Percentiles rank a stretch among this genome's conserved stretches.
These are phyloP conservation scores for Penicillium salamii DNA, from an alignment of 495 filamentous ascomycete species.

Conservation along the genomic window DNA sequence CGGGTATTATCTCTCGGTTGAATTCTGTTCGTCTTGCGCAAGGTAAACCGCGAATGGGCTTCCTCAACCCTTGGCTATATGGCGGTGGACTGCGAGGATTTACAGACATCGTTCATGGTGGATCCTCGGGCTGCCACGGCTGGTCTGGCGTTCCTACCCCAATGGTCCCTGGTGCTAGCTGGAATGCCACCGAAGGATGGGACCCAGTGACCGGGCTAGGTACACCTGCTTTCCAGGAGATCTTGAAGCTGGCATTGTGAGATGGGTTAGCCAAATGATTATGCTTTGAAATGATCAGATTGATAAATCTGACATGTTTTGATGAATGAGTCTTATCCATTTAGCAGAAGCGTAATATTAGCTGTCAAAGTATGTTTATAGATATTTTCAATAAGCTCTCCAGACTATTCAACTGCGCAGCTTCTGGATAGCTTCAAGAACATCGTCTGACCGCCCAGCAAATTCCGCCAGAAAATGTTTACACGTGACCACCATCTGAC, in stretches of 20 bases:
- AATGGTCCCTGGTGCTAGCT: constrained; percentile 52
- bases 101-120: constrained; percentile 56
- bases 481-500: constrained; percentile 22
- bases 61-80: constrained; percentile 67
- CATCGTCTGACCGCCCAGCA: background rate
- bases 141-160: constrained; percentile 17
- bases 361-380: no score
- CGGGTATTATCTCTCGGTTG: constrained; percentile 52
- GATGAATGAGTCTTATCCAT: no score
- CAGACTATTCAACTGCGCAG: background rate
- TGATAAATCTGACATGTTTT: no score
- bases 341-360: no score
- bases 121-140: constrained; percentile 53
- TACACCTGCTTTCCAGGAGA: constrained; percentile 21
- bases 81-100: constrained; percentile 41
- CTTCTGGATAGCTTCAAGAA: background rate
- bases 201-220: constrained; percentile 32
- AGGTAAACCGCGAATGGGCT: constrained; percentile 52
- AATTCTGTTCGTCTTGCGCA: constrained; percentile 54
- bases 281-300: no score
- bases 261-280: background rate
- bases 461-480: background rate
- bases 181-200: constrained; percentile 36
- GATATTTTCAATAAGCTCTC: background rate
- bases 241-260: constrained; percentile 15